Evolutionary conservation across 148 eudicot species (phyloP).

Genomic region (Silene conica): DNA sequence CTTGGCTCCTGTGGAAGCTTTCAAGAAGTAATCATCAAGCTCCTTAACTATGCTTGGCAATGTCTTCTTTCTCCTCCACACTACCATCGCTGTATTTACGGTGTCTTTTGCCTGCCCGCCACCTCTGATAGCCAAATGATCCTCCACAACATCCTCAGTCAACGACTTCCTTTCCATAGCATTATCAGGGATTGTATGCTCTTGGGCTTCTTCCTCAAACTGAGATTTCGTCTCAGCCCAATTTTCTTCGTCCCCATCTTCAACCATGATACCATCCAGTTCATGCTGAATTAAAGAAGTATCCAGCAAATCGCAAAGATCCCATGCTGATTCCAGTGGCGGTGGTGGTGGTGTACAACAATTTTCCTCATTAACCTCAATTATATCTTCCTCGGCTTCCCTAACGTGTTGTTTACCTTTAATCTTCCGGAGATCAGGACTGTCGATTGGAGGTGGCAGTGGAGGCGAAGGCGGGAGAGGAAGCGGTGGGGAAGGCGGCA

Average conservation of each 20-base stretch:
- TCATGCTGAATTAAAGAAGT: conserved; percentile 32
- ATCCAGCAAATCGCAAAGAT: conserved; percentile 46
- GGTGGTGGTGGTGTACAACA: conserved; percentile 52
- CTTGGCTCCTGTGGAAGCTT: conserved; percentile 58
- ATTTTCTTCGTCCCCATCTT: conserved; percentile 58
- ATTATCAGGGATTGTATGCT: conserved; percentile 20
- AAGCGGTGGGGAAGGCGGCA: conserved; percentile 62
- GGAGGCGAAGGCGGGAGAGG: conserved; percentile 81
- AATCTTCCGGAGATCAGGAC: conserved; percentile 49
- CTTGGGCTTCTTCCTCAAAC: conserved; percentile 55
- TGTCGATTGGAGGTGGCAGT: conserved; percentile 58
- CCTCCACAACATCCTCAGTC: conserved; percentile 36
- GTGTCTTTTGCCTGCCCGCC: conserved; percentile 43
- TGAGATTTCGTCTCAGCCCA: conserved; percentile 70
- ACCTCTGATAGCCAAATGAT: conserved; percentile 39
- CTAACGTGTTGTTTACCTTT: conserved; percentile 17
- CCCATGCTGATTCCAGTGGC: conserved; percentile 42
- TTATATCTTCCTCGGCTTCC: conserved; percentile 43
- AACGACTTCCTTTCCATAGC: conserved; percentile 20
- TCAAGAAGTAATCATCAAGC: conserved; percentile 73
- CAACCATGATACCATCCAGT: conserved; percentile 27
- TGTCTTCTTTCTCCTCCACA: conserved; percentile 53
- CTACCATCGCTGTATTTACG: conserved; percentile 59
- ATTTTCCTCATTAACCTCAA: conserved; percentile 39
- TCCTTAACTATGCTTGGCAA: conserved; percentile 60